Base-by-base conservation (phyloP, 1,284 basidiomycete genomes). In the Wolfiporia cocos region DNA sequence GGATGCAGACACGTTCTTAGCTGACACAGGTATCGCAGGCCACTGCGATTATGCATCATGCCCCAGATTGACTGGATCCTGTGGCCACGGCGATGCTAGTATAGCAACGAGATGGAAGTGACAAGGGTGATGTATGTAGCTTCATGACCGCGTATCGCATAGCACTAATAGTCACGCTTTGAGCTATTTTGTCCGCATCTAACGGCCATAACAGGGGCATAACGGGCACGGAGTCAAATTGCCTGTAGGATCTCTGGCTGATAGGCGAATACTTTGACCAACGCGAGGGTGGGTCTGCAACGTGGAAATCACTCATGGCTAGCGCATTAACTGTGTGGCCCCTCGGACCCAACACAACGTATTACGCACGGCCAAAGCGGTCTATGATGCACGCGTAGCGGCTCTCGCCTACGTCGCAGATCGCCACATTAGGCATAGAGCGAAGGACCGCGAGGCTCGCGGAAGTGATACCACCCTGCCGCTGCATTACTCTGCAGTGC, bases 381-480 rank as follows among this genome's bases (percentile, higher is more conserved):
- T 31, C 37, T 31, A 32, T 30, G 44, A 29, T 26, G 19, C 29
- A 19, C 15, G 7, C 7, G 14, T 50, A 49, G 52, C 45, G 49
- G 22, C 37, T 46, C 28, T 47, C 50, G 49, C 24, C 24, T 41
- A 41, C 50, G 52, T 36, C 23, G 37, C 21, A 19, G 22, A 35
- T 48, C 23, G 42, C 49, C 49, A 49, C 36, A 47, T 42, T 20
- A 22, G 44, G 51, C 26, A 26, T 43, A 32, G 36, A 42, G 36
- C 36, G n/a, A n/a, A n/a, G n/a, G n/a, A n/a, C n/a, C n/a, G n/a
- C n/a, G n/a, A n/a, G n/a, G n/a, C n/a, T n/a, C n/a, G n/a, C n/a
- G n/a, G n/a, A n/a, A n/a, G n/a, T n/a, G n/a, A n/a, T n/a, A n/a
- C n/a, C n/a, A n/a, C n/a, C n/a, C n/a, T 44, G 18, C 9, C 26